These are phyloP conservation scores for Pilobolus umbonatus DNA, from an alignment of 192 early-diverging fungal species.

Conservation along the genomic window DNA sequence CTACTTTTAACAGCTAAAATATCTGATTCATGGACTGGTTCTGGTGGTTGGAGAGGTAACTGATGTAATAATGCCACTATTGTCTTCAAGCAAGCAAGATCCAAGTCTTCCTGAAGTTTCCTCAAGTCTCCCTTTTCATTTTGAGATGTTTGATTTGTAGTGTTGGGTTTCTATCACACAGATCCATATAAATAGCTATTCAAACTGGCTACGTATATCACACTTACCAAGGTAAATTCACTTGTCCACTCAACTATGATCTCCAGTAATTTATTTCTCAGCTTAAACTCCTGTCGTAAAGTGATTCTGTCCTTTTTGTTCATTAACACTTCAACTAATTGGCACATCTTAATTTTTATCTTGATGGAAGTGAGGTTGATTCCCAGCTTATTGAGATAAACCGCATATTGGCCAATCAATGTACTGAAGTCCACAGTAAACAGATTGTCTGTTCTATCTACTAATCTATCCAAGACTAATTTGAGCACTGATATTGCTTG, in stretches of 20 bases:
- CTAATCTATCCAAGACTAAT: slow-evolving; percentile 44
- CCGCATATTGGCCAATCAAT: slow-evolving; percentile 41
- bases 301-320: slow-evolving; percentile 48
- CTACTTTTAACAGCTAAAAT: slow-evolving; percentile 52
- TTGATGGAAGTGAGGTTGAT: slow-evolving; percentile 28
- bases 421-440: slow-evolving; percentile 48
- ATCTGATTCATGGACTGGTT: slow-evolving; percentile 50
- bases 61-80: slow-evolving; percentile 60
- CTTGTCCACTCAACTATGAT: slow-evolving; percentile 54
- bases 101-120: slow-evolving; percentile 66
- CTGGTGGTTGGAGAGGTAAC: slow-evolving; percentile 63
- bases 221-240: slow-evolving; percentile 41
- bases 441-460: slow-evolving; percentile 23
- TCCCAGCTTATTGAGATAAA: slow-evolving; percentile 50
- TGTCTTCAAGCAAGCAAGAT: slow-evolving; percentile 73
- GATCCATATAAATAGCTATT: background rate
- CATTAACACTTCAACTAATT: slow-evolving; percentile 49
- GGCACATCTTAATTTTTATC: slow-evolving; percentile 57
- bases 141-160: background rate
- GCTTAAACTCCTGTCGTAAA: slow-evolving; percentile 46
- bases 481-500: slow-evolving; percentile 51
- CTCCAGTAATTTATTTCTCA: slow-evolving; percentile 51
- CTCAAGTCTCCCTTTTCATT: slow-evolving; percentile 33
- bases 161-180: slow-evolving; percentile 18
- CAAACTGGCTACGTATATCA: background rate